Percentiles rank a stretch among this genome's conserved stretches.
phyloP scores from a whole-genome alignment of 192 early-diverging fungal species.

The Dissophora globulifera region DNA sequence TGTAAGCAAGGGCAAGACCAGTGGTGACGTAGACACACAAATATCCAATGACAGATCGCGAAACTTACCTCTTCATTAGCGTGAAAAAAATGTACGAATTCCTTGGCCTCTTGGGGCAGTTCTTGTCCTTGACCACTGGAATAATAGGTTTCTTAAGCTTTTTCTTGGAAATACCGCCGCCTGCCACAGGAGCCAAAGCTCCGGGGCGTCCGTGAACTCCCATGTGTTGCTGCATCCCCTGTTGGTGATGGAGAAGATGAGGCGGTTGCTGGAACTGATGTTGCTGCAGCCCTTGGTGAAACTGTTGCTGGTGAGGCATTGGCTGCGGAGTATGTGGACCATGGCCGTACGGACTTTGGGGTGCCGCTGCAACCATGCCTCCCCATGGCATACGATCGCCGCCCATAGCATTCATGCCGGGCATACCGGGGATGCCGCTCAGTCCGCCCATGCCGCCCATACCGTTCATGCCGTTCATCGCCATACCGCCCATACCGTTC shows the following conservation, averaged over 20 bases:
- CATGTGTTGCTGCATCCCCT: constrained; percentile 37
- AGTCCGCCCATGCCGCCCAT: constrained; percentile 14
- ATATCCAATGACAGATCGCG: neutral
- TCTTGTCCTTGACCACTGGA: constrained; percentile 52
- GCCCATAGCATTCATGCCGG: constrained; percentile 15
- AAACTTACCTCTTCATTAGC: constrained; percentile 46
- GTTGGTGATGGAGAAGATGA: constrained; percentile 33
- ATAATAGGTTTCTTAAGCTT: constrained; percentile 20
- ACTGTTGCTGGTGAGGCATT: constrained; percentile 27
- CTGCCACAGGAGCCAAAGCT: constrained; percentile 7
- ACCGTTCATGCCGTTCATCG: constrained; percentile 25
- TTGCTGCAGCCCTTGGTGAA: constrained; percentile 25
- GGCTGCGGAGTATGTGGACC: constrained; percentile 11
- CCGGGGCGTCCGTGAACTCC: constrained; percentile 18
- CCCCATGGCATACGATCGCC: constrained; percentile 28
- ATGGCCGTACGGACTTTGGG: constrained; percentile 26
- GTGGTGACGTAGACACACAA: no score
- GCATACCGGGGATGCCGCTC: constrained; percentile 19
- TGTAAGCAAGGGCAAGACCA: neutral
- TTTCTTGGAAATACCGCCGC: constrained; percentile 42
- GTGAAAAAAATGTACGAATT: constrained; percentile 56
- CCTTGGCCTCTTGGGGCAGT: constrained; percentile 54
- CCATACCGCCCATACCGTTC: constrained; percentile 38
- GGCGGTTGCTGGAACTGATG: constrained; percentile 31
- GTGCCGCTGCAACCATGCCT: constrained; percentile 22